Conservation (phyloP, 2,329 filamentous ascomycete genomes). For the Fusarium nygamai region DNA sequence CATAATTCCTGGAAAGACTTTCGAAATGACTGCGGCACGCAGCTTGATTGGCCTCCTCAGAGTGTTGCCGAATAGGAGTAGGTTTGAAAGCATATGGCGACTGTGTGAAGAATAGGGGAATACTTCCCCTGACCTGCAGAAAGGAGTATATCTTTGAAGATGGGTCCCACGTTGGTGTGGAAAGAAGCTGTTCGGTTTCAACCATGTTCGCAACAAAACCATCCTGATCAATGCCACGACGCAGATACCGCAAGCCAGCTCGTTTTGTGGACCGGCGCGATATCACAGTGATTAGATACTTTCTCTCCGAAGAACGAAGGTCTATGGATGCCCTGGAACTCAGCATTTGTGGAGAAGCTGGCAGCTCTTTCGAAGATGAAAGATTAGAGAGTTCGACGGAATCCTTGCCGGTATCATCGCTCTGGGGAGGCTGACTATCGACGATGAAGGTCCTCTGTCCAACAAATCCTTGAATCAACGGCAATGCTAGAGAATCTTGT, state of each 20-base stretch:
- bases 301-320: conserved; percentile 59
- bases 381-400: conserved; percentile 59
- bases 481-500: conserved; percentile 76
- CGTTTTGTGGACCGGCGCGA: conserved; percentile 89
- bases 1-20: conserved; percentile 75
- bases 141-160: conserved; percentile 79
- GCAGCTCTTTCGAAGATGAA: conserved; percentile 42
- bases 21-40: conserved; percentile 86
- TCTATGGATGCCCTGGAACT: conserved; percentile 49
- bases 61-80: conserved; percentile 82
- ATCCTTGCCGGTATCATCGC: conserved; percentile 57
- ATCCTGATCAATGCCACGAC: conserved; percentile 89
- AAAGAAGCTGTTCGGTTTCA: conserved; percentile 95
- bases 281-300: conserved; percentile 85
- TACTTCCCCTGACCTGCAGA: conserved; percentile 87
- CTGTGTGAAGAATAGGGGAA: conserved; percentile 95
- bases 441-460: conserved; percentile 85
- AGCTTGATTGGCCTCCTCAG: conserved; percentile 77
- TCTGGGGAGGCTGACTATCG: conserved; percentile 67
- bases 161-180: conserved; percentile 71
- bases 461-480: conserved; percentile 93
- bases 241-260: conserved; percentile 88
- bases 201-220: conserved; percentile 90
- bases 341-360: conserved; percentile 41
- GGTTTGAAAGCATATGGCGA: conserved; percentile 94